Base-by-base conservation (phyloP, 2,329 filamentous ascomycete genomes). In the Akanthomyces uredinophilus region DNA sequence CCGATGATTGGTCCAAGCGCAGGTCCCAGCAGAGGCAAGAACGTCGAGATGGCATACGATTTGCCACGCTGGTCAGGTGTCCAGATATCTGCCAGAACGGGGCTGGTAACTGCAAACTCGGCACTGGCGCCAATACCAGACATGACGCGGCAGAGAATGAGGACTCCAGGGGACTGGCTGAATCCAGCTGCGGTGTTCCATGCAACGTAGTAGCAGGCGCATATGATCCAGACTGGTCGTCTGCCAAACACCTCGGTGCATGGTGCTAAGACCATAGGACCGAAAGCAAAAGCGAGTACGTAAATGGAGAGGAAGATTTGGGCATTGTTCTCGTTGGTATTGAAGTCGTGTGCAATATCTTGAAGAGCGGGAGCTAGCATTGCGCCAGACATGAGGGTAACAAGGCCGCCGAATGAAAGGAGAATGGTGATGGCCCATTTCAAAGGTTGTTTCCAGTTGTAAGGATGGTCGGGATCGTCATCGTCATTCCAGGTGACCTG, bases 1-100 rank as follows among this genome's bases (percentile, higher is more conserved):
- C 87, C 87, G 0, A 85, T 80, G 8, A 91, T 85, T 1, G 88
- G 88, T 0, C 88, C 88, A 1, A 89, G 74, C 0, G 87, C 87
- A 0, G 87, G 87, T 0, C 87, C 88, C 0, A 91, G 79, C 39
- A 66, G 67, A 5, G 68, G 68, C 5, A 69, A 14, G 6, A 69
- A 59, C 1, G 56, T 65, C 18, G 73, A 71, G 39, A 76, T 70
- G 22, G 74, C 72, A 3, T 73, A 66, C 0, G 75, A 73, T 46
- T 71, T 74, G 49, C 74, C 75, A 16, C 75, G 71, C 6, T 77
- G 70, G 44, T 74, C 67, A 11, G 70, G 66, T 4, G 63, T 64
- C 49, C 72, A 77, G 68, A 76, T 72, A 39, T 77, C 75, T 5
- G 72, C 71, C 67, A 77, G 70, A 2, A 72, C 69, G 2, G 75